Evolutionary conservation across 106 monocot genomes (phyloP).

Genomic region (Dendrobium nobile): DNA sequence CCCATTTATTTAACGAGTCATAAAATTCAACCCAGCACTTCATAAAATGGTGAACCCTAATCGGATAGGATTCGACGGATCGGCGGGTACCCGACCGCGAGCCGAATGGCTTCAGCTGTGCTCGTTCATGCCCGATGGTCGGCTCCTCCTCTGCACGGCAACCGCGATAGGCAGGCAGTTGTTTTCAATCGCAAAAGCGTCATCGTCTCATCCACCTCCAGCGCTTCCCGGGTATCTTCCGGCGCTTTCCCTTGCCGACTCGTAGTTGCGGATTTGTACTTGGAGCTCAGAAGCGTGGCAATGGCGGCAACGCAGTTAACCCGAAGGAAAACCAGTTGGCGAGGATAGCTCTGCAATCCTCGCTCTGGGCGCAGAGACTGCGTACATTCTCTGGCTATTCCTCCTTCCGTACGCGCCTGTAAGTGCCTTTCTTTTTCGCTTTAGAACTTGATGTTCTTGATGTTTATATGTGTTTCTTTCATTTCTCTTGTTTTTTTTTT

Average conservation of each 20-base stretch:
- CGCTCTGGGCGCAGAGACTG: slow-evolving; percentile 74
- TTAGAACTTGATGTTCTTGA: background rate
- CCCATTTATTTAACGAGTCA: too few species aligned
- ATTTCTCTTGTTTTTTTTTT: background rate
- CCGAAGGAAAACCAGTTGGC: background rate
- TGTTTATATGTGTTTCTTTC: too few species aligned
- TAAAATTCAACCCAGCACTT: too few species aligned
- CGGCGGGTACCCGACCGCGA: too few species aligned
- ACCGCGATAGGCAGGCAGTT: background rate
- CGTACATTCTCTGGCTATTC: slow-evolving; percentile 81
- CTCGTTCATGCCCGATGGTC: background rate
- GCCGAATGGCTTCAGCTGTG: background rate
- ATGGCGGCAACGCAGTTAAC: background rate
- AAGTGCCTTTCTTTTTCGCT: background rate
- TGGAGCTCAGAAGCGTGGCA: background rate
- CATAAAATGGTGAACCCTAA: too few species aligned
- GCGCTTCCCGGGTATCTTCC: too few species aligned
- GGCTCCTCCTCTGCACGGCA: background rate
- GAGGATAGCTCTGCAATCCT: slow-evolving; percentile 27
- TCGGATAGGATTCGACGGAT: too few species aligned
- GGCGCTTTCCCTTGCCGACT: background rate
- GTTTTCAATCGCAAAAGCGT: background rate
- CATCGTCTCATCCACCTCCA: background rate
- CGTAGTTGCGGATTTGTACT: background rate
- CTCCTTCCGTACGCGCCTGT: slow-evolving; percentile 91